Percentiles rank a stretch among this genome's conserved stretches.
These are phyloP conservation scores for Ambrosiella xylebori DNA, from an alignment of 2,329 filamentous ascomycete genomes.

Conservation along the genomic window DNA sequence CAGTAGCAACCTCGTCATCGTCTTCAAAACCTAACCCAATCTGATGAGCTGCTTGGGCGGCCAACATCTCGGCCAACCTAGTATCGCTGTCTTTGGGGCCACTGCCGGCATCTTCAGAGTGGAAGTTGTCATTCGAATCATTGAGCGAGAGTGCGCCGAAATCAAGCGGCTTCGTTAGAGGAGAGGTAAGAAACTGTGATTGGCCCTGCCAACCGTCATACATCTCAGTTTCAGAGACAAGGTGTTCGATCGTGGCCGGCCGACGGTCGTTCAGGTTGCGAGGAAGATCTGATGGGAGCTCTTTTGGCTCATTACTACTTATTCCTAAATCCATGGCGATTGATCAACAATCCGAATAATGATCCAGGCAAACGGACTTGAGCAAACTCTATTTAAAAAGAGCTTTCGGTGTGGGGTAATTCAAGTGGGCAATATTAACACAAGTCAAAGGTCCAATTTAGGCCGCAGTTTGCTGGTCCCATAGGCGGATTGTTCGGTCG, in stretches of 20 bases:
- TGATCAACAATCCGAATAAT: background rate
- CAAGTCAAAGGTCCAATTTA: too few relatives aligned
- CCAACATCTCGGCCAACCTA: slow-evolving; percentile 87
- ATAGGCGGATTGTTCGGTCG: background rate
- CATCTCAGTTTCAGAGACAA: slow-evolving; percentile 76
- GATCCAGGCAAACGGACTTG: too few relatives aligned
- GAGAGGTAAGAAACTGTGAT: slow-evolving; percentile 84
- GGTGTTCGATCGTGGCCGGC: slow-evolving; percentile 40
- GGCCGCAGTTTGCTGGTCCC: background rate
- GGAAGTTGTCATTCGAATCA: slow-evolving; percentile 48
- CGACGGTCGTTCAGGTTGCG: slow-evolving; percentile 81
- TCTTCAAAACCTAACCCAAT: slow-evolving; percentile 56
- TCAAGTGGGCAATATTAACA: too few relatives aligned
- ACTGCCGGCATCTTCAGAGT: slow-evolving; percentile 37
- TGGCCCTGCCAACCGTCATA: slow-evolving; percentile 99
- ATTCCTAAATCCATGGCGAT: slow-evolving; percentile 41
- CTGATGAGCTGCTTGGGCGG: slow-evolving; percentile 75
- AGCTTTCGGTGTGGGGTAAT: too few relatives aligned
- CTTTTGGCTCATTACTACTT: slow-evolving; percentile 28
- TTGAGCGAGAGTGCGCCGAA: slow-evolving; percentile 72
- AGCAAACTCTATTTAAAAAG: too few relatives aligned
- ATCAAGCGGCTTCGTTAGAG: slow-evolving; percentile 64
- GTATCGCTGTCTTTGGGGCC: slow-evolving; percentile 58
- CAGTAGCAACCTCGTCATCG: slow-evolving; percentile 60
- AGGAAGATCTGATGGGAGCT: slow-evolving; percentile 69